Base-by-base conservation (phyloP, 2,329 filamentous ascomycete species). In the Esteya vermicola region DNA sequence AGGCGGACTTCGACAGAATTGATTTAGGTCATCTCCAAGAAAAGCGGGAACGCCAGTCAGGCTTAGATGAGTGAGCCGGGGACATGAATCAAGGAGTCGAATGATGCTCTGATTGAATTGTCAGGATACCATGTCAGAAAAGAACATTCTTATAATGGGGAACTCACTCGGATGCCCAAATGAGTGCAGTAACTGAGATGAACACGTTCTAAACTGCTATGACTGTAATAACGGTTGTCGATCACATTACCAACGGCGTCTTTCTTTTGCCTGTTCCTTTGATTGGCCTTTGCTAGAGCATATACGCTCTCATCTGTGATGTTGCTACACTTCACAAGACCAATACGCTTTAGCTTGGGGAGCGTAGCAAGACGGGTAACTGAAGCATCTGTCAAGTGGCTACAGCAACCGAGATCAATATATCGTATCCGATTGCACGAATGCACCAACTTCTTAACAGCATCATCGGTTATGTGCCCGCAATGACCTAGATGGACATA, bases 401-500 rank as follows among this genome's bases (percentile, higher is more conserved):
- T 75, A 59, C 91, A 98, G 62, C 91, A 96, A n/a, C 91, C 91
- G 33, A 98, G 65, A 55, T 98, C 91, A 47, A 98, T 98, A 57
- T 98, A 98, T 41, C 91, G 75, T 49, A 98, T 96, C 20, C 91
- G 77, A 53, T 89, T 96, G 66, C 91, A 98, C 39, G 68, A 68
- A 49, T 81, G 78, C 30, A 95, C 85, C 25, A 98, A 68, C 41
- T 78, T 78, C 51, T 83, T 82, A 16, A 98, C 85, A 1, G 85
- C 88, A 27, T 78, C 70, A 54, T 98, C 91, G 0, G 89, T 95
- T 53, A 98, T 88, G 35, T 88, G 78, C 22, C 76, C 75, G 58
- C 91, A 98, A 57, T 98, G 91, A 9, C 91, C 91, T 2, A 98
- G 70, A 54, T 98, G 91, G 39, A 98, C 80, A 57, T 94, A 96